phyloP scores from a whole-genome alignment of 331 rosid species.

The Spiraea crenata region DNA sequence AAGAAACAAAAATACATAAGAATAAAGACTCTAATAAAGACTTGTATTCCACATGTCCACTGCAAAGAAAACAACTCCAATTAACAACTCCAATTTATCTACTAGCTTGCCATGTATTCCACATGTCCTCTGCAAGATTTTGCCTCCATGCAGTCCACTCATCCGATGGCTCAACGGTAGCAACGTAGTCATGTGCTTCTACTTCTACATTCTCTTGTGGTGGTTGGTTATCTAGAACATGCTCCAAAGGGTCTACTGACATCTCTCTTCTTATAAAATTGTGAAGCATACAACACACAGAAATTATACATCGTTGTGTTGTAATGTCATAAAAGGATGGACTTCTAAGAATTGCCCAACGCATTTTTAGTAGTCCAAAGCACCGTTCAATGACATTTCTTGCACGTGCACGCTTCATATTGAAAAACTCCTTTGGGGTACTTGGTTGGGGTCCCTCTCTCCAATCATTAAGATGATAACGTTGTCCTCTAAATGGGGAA shows the following conservation, averaged over 20 bases:
- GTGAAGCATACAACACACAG: background rate
- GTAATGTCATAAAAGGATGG: background rate
- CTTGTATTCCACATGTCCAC: too few species aligned
- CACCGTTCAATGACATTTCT: constrained; percentile 1
- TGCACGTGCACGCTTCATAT: background rate
- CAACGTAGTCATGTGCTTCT: background rate
- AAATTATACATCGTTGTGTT: constrained; percentile 4
- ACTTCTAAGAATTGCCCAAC: background rate
- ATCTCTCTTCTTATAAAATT: constrained; percentile 5
- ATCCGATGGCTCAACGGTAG: background rate
- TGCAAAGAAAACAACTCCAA: too few species aligned
- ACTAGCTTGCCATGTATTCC: background rate
- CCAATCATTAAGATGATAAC: background rate
- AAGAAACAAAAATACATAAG: too few species aligned
- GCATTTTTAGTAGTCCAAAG: background rate
- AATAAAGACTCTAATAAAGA: too few species aligned
- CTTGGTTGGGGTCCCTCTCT: background rate
- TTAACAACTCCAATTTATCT: too few species aligned
- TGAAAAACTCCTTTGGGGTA: background rate
- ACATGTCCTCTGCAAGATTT: constrained; percentile 6
- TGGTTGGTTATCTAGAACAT: background rate
- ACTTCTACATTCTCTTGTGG: background rate
- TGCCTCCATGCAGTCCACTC: constrained; percentile 3
- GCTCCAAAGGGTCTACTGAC: background rate
- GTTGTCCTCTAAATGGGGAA: constrained; percentile 3